Evolutionary conservation across 2,329 filamentous ascomycete genomes (phyloP).

Genomic region (Colletotrichum falcatum): DNA sequence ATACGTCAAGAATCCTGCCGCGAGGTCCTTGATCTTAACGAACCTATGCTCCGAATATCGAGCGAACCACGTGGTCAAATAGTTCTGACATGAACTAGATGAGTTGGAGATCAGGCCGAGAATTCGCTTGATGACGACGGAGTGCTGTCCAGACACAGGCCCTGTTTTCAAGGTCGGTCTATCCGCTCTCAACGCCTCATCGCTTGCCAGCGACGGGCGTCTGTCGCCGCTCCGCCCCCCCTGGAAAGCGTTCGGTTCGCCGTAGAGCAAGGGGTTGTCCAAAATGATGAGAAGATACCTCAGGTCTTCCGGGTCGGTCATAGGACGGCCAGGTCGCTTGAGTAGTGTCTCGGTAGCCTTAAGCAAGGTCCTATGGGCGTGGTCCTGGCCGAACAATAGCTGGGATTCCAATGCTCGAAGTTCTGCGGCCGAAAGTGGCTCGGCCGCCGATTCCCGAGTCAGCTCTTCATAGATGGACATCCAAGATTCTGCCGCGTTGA

Average conservation of each 20-base stretch:
- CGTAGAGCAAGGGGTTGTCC: constrained; percentile 80
- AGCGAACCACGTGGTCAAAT: constrained; percentile 83
- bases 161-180: constrained; percentile 50
- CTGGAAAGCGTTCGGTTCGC: constrained; percentile 53
- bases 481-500: constrained; percentile 78
- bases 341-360: constrained; percentile 84
- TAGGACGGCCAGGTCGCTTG: constrained; percentile 79
- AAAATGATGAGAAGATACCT: constrained; percentile 84
- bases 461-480: constrained; percentile 68
- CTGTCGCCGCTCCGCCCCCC: constrained; percentile 52
- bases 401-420: constrained; percentile 60
- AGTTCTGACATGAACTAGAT: constrained; percentile 79
- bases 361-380: constrained; percentile 76
- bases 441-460: constrained; percentile 47
- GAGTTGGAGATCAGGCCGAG: constrained; percentile 84
- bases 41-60: constrained; percentile 76
- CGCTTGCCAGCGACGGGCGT: not conserved
- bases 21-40: constrained; percentile 78
- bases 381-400: constrained; percentile 70
- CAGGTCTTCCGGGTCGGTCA: constrained; percentile 76
- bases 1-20: constrained; percentile 84
- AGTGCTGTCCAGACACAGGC: constrained; percentile 74
- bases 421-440: constrained; percentile 50
- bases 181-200: constrained; percentile 14
- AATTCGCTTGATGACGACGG: constrained; percentile 86